A percentile compares a stretch with the other conserved stretches of the same genome.
Conservation (phyloP, 129 eudicot genomes). For the Flaveria sonorensis region DNA sequence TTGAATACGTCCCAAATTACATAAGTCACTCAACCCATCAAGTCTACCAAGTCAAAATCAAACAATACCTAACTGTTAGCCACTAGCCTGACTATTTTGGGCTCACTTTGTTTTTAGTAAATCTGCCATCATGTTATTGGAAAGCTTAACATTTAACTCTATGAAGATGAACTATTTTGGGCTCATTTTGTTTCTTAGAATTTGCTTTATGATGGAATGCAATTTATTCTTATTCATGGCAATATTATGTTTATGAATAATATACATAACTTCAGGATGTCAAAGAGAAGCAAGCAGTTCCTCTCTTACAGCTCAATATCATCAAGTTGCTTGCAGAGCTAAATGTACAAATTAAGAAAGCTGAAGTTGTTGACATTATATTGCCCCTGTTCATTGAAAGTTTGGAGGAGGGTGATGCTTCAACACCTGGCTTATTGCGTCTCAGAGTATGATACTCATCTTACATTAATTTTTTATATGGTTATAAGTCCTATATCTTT, state of each 20-base stretch:
- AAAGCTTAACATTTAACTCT: background rate
- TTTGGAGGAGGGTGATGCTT: conserved; percentile 98
- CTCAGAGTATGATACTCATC: conserved; percentile 63
- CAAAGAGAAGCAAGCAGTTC: conserved; percentile 77
- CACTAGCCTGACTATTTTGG: background rate
- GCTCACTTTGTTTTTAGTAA: background rate
- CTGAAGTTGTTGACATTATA: conserved; percentile 88
- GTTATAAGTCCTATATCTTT: conserved; percentile 6
- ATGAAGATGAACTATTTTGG: background rate
- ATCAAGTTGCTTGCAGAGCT: conserved; percentile 83
- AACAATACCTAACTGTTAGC: background rate
- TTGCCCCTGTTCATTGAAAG: conserved; percentile 86
- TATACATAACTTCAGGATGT: conserved; percentile 54
- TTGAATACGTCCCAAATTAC: background rate
- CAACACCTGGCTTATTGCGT: conserved; percentile 86
- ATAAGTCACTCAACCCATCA: background rate
- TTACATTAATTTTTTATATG: conserved; percentile 24
- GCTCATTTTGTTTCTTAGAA: conserved; percentile 1
- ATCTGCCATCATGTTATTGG: background rate
- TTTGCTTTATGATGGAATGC: conserved; percentile 1
- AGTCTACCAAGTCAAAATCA: background rate
- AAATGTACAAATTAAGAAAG: conserved; percentile 68
- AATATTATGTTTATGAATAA: conserved; percentile 14
- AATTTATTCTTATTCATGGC: background rate
- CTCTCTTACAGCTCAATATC: conserved; percentile 74